Conservation (phyloP, 495 filamentous ascomycete genomes). For the Hypomontagnella monticulosa region DNA sequence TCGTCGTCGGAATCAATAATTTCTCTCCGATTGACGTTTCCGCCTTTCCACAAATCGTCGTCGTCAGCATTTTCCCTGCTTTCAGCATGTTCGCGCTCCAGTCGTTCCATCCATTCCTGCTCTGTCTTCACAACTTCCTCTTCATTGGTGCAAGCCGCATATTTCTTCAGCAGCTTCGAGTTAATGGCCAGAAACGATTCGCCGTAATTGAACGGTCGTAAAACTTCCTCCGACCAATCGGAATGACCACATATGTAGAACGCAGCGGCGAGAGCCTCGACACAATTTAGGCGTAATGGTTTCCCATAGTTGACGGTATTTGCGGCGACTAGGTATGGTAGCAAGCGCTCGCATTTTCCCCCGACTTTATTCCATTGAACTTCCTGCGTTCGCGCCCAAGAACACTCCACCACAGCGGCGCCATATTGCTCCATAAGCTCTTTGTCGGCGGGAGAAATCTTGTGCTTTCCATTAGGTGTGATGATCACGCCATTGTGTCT, state of each 20-base stretch:
- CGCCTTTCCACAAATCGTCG: conserved; percentile 81
- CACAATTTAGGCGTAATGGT: conserved; percentile 94
- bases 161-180: conserved; percentile 78
- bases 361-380: conserved; percentile 92
- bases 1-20: conserved; percentile 65
- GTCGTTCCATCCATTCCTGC: conserved; percentile 83
- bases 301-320: conserved; percentile 98
- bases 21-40: conserved; percentile 79
- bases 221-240: conserved; percentile 86
- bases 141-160: conserved; percentile 83
- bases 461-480: conserved; percentile 88
- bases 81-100: conserved; percentile 89
- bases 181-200: conserved; percentile 90
- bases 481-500: conserved; percentile 90
- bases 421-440: conserved; percentile 86
- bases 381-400: conserved; percentile 91
- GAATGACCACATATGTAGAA: conserved; percentile 91
- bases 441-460: conserved; percentile 82
- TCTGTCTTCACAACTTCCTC: conserved; percentile 89
- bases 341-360: conserved; percentile 90
- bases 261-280: conserved; percentile 89
- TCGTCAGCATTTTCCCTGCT: conserved; percentile 72
- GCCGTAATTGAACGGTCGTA: conserved; percentile 89
- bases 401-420: conserved; percentile 96
- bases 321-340: conserved; percentile 95